These are phyloP conservation scores for Cercospora janseana DNA, from an alignment of 2,329 filamentous ascomycete genomes.

Conservation along the genomic window DNA sequence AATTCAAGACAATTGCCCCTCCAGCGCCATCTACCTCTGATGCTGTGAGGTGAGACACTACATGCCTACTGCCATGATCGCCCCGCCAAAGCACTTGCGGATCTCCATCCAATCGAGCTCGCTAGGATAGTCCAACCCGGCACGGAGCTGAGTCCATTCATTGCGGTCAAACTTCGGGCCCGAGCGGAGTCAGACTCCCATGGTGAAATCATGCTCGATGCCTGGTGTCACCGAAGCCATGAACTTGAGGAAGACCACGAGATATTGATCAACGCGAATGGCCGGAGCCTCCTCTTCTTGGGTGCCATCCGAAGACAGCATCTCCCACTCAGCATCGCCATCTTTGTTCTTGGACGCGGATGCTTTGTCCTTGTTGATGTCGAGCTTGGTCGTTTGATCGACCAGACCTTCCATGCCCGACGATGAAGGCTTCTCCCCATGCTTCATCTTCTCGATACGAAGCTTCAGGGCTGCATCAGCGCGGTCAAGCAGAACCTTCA, in stretches of 20 bases:
- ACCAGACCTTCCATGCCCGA: conserved; percentile 81
- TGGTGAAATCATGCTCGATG: conserved; percentile 97
- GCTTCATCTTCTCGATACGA: conserved; percentile 74
- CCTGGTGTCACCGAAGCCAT: conserved; percentile 77
- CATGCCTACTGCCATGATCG: conserved; percentile 34
- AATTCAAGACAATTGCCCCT: neutral
- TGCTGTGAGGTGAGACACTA: conserved; percentile 13
- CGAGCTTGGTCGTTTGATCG: conserved; percentile 64
- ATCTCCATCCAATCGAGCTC: conserved; percentile 36
- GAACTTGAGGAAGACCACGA: conserved; percentile 84
- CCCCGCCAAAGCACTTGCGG: conserved; percentile 32
- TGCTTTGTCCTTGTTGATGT: conserved; percentile 55
- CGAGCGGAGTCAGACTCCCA: conserved; percentile 67
- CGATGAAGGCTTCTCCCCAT: conserved; percentile 49
- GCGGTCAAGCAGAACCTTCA: conserved; percentile 95
- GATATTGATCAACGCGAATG: conserved; percentile 83
- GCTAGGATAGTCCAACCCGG: conserved; percentile 32
- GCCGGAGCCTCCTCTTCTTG: conserved; percentile 71
- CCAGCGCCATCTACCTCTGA: too few relatives aligned
- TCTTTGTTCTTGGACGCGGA: conserved; percentile 44
- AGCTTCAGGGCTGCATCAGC: conserved; percentile 91
- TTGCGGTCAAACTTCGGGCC: conserved; percentile 9
- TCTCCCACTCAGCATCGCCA: conserved; percentile 62
- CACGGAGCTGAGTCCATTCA: conserved; percentile 30
- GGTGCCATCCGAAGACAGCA: conserved; percentile 52